phyloP scores from a whole-genome alignment of 805 yeast species.

The Kuraishia ogatae region DNA sequence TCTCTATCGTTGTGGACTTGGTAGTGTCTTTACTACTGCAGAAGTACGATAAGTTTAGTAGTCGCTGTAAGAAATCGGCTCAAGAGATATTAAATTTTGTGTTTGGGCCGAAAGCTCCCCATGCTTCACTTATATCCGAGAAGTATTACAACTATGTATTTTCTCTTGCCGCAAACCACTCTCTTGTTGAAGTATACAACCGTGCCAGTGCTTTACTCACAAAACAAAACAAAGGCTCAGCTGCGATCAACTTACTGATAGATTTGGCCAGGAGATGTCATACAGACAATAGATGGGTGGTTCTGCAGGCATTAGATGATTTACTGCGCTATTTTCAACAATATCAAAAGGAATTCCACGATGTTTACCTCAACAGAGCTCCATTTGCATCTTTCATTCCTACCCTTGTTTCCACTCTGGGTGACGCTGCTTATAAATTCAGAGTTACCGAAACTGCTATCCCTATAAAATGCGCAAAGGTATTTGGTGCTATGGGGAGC shows the following conservation, averaged over 20 bases:
- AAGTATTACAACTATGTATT: conserved; percentile 44
- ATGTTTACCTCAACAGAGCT: conserved; percentile 28
- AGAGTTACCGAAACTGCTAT: conserved; percentile 37
- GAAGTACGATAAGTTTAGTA: conserved; percentile 46
- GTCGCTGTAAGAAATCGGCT: conserved; percentile 41
- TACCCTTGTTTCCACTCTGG: conserved; percentile 39
- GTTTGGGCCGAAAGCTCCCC: conserved; percentile 24
- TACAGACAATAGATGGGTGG: conserved; percentile 62
- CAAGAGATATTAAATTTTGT: conserved; percentile 35
- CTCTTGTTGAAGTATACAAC: conserved; percentile 6
- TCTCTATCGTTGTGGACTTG: conserved; percentile 63
- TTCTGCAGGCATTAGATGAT: conserved; percentile 63
- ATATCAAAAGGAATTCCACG: conserved; percentile 41
- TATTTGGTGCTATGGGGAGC: conserved; percentile 72
- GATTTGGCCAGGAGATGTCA: conserved; percentile 49
- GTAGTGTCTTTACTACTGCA: conserved; percentile 68
- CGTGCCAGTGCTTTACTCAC: background rate
- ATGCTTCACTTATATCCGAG: conserved; percentile 21
- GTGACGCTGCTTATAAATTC: conserved; percentile 51
- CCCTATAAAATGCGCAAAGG: conserved; percentile 53
- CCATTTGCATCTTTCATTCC: conserved; percentile 27
- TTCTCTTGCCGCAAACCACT: conserved; percentile 36
- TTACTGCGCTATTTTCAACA: conserved; percentile 42
- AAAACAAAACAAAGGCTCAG: background rate
- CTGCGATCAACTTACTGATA: conserved; percentile 25